These are phyloP conservation scores for Metschnikowia picachoensis DNA, from an alignment of 805 yeast species.

Conservation along the genomic window DNA sequence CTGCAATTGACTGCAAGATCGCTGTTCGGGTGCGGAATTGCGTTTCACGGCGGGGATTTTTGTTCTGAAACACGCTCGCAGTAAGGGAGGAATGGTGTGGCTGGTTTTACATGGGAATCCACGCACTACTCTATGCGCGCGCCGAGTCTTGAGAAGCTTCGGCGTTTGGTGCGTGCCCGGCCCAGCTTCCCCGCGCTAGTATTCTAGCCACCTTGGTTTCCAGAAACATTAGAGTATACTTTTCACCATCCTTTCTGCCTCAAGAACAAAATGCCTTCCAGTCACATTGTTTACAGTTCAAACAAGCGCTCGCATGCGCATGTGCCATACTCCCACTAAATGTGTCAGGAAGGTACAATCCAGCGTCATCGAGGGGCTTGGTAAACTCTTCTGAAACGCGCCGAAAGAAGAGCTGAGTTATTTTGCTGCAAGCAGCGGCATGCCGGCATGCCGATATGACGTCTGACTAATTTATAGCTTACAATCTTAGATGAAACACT, in stretches of 20 bases:
- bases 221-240: neutral
- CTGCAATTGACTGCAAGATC: neutral
- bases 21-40: neutral
- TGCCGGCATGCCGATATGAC: too few relatives aligned
- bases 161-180: neutral
- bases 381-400: constrained; percentile 5
- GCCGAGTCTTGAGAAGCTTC: neutral
- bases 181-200: neutral
- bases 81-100: neutral
- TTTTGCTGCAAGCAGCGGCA: constrained; percentile 9
- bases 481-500: too few relatives aligned
- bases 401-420: constrained; percentile 5
- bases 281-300: neutral
- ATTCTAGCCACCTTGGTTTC: neutral
- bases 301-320: neutral
- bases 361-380: neutral
- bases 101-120: constrained; percentile 7
- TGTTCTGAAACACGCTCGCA: neutral
- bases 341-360: neutral
- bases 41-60: neutral
- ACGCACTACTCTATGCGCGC: constrained; percentile 4
- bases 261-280: too few relatives aligned
- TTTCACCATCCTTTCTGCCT: too few relatives aligned
- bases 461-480: too few relatives aligned
- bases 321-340: constrained; percentile 5